These are phyloP conservation scores for Plasmopara halstedii DNA, from an alignment of 352 stramenopile species.

Conservation along the genomic window DNA sequence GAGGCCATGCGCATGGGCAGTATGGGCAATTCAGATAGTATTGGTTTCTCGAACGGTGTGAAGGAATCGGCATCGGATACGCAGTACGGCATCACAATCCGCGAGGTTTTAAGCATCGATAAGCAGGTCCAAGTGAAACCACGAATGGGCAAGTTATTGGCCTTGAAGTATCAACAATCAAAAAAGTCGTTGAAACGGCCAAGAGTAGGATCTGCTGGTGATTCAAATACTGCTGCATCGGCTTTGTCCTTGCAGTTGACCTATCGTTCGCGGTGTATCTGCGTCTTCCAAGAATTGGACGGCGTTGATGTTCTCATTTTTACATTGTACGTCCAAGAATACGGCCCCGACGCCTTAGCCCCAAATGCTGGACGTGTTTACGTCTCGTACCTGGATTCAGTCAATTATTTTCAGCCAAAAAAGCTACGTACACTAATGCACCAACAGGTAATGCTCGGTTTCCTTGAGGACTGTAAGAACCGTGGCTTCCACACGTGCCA, in stretches of 20 bases:
- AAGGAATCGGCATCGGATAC: slow-evolving; percentile 72
- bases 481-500: slow-evolving; percentile 82
- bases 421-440: slow-evolving; percentile 85
- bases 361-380: slow-evolving; percentile 81
- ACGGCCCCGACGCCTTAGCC: slow-evolving; percentile 56
- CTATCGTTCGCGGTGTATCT: slow-evolving; percentile 85
- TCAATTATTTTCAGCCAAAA: slow-evolving; percentile 87
- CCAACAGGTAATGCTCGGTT: slow-evolving; percentile 84
- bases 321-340: slow-evolving; percentile 86
- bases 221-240: slow-evolving; percentile 16
- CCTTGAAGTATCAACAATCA: slow-evolving; percentile 51
- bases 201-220: slow-evolving; percentile 16
- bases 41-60: slow-evolving; percentile 55
- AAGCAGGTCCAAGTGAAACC: slow-evolving; percentile 86
- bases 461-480: slow-evolving; percentile 82
- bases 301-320: slow-evolving; percentile 86
- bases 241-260: slow-evolving; percentile 60
- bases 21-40: slow-evolving; percentile 77
- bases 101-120: slow-evolving; percentile 78
- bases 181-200: slow-evolving; percentile 76
- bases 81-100: slow-evolving; percentile 78
- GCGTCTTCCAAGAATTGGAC: slow-evolving; percentile 85
- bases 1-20: slow-evolving; percentile 73
- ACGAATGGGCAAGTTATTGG: slow-evolving; percentile 70
- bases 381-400: slow-evolving; percentile 85